These are phyloP conservation scores for Thelonectria blattea DNA, from an alignment of 2,329 filamentous ascomycete species.

Conservation along the genomic window DNA sequence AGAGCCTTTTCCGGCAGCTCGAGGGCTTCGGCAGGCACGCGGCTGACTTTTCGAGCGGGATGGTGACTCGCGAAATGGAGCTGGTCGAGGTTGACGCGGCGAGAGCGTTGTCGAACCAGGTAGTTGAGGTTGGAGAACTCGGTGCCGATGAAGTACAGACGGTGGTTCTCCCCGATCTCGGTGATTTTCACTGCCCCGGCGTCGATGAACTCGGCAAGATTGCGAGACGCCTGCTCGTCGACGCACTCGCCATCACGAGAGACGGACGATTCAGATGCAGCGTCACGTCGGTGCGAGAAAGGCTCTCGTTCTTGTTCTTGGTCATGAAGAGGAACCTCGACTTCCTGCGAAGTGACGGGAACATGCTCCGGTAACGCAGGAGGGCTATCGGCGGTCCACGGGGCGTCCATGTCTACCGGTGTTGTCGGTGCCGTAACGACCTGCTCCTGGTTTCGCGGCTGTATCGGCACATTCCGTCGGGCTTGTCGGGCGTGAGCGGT, in stretches of 20 bases:
- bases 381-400: conserved; percentile 20
- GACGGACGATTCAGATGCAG: conserved; percentile 16
- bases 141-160: conserved; percentile 60
- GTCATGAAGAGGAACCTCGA: background rate
- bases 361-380: background rate
- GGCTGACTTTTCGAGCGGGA: conserved; percentile 46
- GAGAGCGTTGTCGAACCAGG: conserved; percentile 55
- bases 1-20: conserved; percentile 54
- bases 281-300: conserved; percentile 14
- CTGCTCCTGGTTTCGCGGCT: conserved; percentile 51
- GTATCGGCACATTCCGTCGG: conserved; percentile 47
- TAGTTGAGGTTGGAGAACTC: conserved; percentile 63
- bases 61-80: conserved; percentile 45
- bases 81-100: conserved; percentile 29
- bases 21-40: conserved; percentile 53
- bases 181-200: conserved; percentile 51
- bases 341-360: conserved; percentile 1
- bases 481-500: conserved; percentile 41
- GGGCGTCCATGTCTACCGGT: conserved; percentile 20
- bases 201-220: conserved; percentile 57
- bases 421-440: conserved; percentile 35
- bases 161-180: conserved; percentile 54
- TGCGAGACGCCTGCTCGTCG: conserved; percentile 49
- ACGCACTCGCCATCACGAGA: conserved; percentile 40
- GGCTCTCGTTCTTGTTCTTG: background rate